phyloP scores from a whole-genome alignment of 305 asterid genomes.

The Fraxinus xanthoxyloides region DNA sequence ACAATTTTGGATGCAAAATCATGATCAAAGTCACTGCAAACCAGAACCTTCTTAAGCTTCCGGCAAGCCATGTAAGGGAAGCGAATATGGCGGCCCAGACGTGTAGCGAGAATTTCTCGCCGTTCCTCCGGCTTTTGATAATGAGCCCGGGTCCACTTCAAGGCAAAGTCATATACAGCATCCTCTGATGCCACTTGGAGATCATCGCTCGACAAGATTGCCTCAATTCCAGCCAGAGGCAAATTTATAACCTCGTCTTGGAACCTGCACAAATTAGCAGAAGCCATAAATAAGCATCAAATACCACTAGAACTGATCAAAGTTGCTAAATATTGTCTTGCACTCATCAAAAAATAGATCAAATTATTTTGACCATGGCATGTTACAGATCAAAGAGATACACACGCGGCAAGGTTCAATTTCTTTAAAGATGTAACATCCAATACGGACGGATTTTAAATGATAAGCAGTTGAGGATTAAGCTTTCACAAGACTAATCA shows the following conservation, averaged over 20 bases:
- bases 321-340: neutral
- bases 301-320: neutral
- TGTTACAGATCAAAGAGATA: neutral
- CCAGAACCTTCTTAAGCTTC: slow-evolving; percentile 78
- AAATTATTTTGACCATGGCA: neutral
- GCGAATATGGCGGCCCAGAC: slow-evolving; percentile 74
- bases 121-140: slow-evolving; percentile 72
- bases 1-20: slow-evolving; percentile 31
- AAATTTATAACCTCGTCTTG: slow-evolving; percentile 84
- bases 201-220: slow-evolving; percentile 80
- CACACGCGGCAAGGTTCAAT: neutral
- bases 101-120: slow-evolving; percentile 61
- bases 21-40: slow-evolving; percentile 31
- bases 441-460: neutral
- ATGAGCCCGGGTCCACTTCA: slow-evolving; percentile 82
- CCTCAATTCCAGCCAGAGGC: slow-evolving; percentile 92
- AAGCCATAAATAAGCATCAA: slow-evolving; percentile 9
- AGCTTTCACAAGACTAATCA: neutral
- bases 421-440: neutral
- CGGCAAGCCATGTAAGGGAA: slow-evolving; percentile 85
- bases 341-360: neutral
- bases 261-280: slow-evolving; percentile 45
- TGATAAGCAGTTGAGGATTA: neutral
- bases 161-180: slow-evolving; percentile 79
- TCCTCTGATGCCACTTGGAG: slow-evolving; percentile 97